phyloP scores from a whole-genome alignment of 208 protist genomes.

The Strigomonas culicis region DNA sequence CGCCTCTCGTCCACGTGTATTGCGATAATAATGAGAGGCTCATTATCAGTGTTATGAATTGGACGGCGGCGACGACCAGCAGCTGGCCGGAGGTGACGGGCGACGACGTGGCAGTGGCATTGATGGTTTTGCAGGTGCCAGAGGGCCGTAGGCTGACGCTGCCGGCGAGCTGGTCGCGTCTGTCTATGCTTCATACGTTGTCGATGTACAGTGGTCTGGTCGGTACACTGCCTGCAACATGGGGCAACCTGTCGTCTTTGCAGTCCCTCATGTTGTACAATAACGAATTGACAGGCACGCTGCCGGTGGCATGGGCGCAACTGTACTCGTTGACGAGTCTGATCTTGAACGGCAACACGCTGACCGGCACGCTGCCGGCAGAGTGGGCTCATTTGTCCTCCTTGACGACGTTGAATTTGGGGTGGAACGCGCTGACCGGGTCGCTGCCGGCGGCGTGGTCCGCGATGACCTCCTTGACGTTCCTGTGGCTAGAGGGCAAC shows the following conservation, averaged over 20 bases:
- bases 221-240: neutral
- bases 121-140: neutral
- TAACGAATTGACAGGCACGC: constrained; percentile 13
- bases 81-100: constrained; percentile 9
- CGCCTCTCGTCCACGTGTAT: too few relatives aligned
- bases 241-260: neutral
- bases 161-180: neutral
- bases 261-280: neutral
- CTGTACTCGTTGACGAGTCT: neutral
- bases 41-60: too few relatives aligned
- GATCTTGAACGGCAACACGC: neutral
- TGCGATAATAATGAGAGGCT: too few relatives aligned
- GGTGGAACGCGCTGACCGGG: constrained; percentile 5
- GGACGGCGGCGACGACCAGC: neutral
- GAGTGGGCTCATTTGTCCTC: constrained; percentile 1
- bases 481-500: constrained; percentile 1
- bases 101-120: neutral
- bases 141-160: neutral
- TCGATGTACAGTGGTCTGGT: neutral
- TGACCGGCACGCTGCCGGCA: constrained; percentile 12
- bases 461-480: neutral
- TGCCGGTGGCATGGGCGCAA: constrained; percentile 12
- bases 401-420: neutral
- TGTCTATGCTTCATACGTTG: constrained; percentile 1
- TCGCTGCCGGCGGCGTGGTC: constrained; percentile 7